These are phyloP conservation scores for Medicago lupulina DNA, from an alignment of 306 rosid genomes.

Conservation along the genomic window DNA sequence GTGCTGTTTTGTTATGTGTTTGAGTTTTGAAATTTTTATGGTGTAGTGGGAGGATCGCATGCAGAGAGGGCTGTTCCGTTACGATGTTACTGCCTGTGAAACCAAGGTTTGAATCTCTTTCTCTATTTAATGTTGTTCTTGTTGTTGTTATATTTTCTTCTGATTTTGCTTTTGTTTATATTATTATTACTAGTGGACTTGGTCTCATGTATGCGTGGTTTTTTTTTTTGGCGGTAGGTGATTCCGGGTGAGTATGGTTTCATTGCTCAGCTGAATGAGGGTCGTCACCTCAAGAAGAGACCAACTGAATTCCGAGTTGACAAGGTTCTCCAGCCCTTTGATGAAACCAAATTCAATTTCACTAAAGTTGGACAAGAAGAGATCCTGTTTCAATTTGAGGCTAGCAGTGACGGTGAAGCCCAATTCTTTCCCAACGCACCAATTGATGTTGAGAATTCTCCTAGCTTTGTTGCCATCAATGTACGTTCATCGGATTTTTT, in stretches of 20 bases:
- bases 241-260: slow-evolving; percentile 86
- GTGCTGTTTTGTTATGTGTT: slow-evolving; percentile 4
- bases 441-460: slow-evolving; percentile 73
- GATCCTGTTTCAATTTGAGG: slow-evolving; percentile 83
- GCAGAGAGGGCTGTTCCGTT: slow-evolving; percentile 93
- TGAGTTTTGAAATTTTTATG: slow-evolving; percentile 37
- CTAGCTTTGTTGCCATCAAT: slow-evolving; percentile 90
- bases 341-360: slow-evolving; percentile 91
- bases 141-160: not conserved
- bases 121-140: not conserved
- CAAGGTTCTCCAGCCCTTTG: slow-evolving; percentile 96
- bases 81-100: slow-evolving; percentile 95
- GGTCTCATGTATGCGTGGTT: slow-evolving; percentile 9
- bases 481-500: slow-evolving; percentile 46
- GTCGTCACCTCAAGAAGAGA: slow-evolving; percentile 96
- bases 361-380: slow-evolving; percentile 98
- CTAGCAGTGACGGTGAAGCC: slow-evolving; percentile 65
- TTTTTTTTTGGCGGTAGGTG: slow-evolving; percentile 52
- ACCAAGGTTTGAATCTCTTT: slow-evolving; percentile 67
- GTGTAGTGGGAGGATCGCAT: slow-evolving; percentile 94
- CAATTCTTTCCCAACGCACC: slow-evolving; percentile 76
- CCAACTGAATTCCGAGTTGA: slow-evolving; percentile 96
- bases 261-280: slow-evolving; percentile 97
- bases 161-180: not conserved
- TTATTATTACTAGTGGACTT: not conserved